Base-by-base conservation (phyloP, 768 basidiomycete species). In the Tylopilus sp. region DNA sequence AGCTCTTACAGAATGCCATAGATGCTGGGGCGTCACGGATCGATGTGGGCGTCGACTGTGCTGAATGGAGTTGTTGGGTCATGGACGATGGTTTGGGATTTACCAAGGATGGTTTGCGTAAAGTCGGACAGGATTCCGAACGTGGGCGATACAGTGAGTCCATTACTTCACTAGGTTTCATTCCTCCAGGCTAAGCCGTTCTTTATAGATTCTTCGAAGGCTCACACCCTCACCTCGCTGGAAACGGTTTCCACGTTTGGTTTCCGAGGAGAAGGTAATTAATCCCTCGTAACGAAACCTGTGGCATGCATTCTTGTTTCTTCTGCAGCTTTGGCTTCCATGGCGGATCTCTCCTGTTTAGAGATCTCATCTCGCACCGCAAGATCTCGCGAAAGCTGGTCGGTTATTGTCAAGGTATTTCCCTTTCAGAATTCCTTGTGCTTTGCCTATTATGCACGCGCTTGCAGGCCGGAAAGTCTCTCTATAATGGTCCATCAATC, bases 251-350 rank as follows among this genome's bases (percentile, higher is more conserved):
- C 78, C 13, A 86, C 87, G 3, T 95, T 93, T 71, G 94, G 95
- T 0, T 95, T 92, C 71, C 82, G 95, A 58, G 94, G 95, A 33
- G 95, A 98, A 87, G 93, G 94, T 90, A 59, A 55, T 53, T 21
- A 20, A 41, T 46, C 21, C 36, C 20, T 38, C n/a, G 40, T 23
- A 33, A 46, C 23, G 40, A 47, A 21, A 41, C 46, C 46, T 44
- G 38, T 53, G 50, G 31, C 40, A 41, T 33, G 31, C 33, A 39
- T 45, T 60, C 49, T 57, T 17, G 17, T 53, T 50, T 44, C 28
- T 25, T 35, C 12, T 18, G 41, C 56, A 95, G 95, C 94, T 3
- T 69, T 97, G 47, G 86, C 91, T 17, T 95, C 93, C 42, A 81
- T 86, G 50, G 86, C 86, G 30, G 83, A 91, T 59, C 62, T 98